Evolutionary conservation across 139 green algal species (phyloP).

Genomic region (Coelastrella sp.): DNA sequence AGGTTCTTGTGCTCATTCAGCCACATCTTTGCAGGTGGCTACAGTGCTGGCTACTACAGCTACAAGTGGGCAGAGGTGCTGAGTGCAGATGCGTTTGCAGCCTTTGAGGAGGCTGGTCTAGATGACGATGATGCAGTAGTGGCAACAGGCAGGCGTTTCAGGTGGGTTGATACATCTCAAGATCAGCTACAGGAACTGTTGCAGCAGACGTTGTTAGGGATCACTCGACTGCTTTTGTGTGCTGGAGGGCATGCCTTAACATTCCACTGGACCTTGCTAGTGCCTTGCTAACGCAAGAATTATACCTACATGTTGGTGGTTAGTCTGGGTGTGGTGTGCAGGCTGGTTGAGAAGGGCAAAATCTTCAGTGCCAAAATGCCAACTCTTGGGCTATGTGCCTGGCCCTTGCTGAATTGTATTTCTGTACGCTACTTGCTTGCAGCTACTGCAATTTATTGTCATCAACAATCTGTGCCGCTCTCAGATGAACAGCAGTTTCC

Average conservation of each 20-base stretch:
- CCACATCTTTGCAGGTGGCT: constrained; percentile 95
- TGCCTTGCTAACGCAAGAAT: no score
- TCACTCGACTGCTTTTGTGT: neutral
- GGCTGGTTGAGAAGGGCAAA: no score
- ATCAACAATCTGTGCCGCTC: neutral
- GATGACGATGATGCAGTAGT: constrained; percentile 79
- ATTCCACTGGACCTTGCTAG: no score
- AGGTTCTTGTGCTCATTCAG: constrained; percentile 95
- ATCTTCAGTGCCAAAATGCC: no score
- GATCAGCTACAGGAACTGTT: neutral
- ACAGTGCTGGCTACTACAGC: constrained; percentile 54
- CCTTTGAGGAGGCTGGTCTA: constrained; percentile 97
- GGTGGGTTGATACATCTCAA: neutral
- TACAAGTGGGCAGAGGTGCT: constrained; percentile 96
- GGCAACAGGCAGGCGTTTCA: constrained; percentile 80
- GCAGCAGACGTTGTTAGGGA: neutral
- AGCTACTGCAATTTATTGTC: neutral
- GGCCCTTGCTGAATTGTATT: no score
- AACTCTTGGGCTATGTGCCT: no score
- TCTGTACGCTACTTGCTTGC: neutral
- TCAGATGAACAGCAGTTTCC: neutral
- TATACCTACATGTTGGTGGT: no score
- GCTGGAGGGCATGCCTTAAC: no score
- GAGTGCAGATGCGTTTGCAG: constrained; percentile 92
- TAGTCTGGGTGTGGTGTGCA: no score